Evolutionary conservation across 2,329 filamentous ascomycete genomes (phyloP).

Genomic region (Neopestalotiopsis rosae): DNA sequence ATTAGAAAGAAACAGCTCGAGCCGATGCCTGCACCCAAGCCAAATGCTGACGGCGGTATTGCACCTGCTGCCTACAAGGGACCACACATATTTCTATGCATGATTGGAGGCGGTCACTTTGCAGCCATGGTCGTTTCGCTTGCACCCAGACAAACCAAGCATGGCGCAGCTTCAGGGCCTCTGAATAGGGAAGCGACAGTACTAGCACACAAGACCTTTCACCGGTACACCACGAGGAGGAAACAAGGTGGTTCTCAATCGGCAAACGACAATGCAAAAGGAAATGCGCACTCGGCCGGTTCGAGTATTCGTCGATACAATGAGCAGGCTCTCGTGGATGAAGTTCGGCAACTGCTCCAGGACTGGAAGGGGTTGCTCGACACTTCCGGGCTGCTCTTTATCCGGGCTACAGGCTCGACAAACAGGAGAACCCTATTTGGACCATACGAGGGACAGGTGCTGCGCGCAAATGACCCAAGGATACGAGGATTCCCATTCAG

Average conservation of each 20-base stretch:
- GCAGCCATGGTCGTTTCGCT: conserved; percentile 95
- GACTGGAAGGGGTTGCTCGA: conserved; percentile 91
- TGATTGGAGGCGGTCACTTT: conserved; percentile 98
- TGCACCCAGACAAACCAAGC: conserved; percentile 77
- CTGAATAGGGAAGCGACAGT: conserved; percentile 87
- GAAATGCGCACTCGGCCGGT: conserved; percentile 91
- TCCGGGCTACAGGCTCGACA: conserved; percentile 85
- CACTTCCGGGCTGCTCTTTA: conserved; percentile 82
- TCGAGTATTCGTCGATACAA: conserved; percentile 91
- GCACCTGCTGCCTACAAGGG: conserved; percentile 65
- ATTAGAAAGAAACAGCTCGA: conserved; percentile 79
- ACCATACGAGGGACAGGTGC: conserved; percentile 85
- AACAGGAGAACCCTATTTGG: conserved; percentile 90
- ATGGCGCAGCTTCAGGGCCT: conserved; percentile 62
- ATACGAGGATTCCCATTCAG: conserved; percentile 91
- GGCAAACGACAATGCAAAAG: conserved; percentile 92
- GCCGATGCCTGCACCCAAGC: conserved; percentile 59
- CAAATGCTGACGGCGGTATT: conserved; percentile 62
- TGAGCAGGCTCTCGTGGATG: conserved; percentile 86
- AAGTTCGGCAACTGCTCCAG: conserved; percentile 78
- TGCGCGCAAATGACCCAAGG: conserved; percentile 78
- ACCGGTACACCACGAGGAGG: conserved; percentile 92
- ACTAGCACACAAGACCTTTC: conserved; percentile 95
- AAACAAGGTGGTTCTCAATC: conserved; percentile 97
- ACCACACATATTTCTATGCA: conserved; percentile 93